phyloP scores from a whole-genome alignment of 257 asterid genomes.

The Solanum rostratum region DNA sequence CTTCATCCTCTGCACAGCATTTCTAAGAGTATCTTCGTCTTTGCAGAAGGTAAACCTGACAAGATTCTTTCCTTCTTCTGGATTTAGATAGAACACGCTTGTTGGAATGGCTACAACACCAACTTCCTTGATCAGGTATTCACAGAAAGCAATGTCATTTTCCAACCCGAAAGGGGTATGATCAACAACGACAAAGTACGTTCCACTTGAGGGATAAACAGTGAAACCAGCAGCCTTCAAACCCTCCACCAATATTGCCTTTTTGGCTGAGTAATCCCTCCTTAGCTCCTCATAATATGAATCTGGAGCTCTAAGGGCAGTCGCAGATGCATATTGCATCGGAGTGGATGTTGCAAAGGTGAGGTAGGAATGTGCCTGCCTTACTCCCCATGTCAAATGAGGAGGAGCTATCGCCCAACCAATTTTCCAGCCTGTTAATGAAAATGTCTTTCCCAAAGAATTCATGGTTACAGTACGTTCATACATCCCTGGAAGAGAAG shows the following conservation, averaged over 20 bases:
- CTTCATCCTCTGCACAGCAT: slow-evolving; percentile 61
- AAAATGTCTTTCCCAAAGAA: slow-evolving; percentile 91
- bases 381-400: slow-evolving; percentile 84
- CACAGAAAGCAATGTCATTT: slow-evolving; percentile 75
- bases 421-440: slow-evolving; percentile 92
- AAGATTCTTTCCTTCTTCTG: slow-evolving; percentile 89
- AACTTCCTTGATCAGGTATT: slow-evolving; percentile 82
- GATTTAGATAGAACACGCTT: slow-evolving; percentile 78
- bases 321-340: slow-evolving; percentile 79
- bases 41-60: slow-evolving; percentile 98
- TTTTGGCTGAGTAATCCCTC: slow-evolving; percentile 60
- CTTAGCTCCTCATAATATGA: slow-evolving; percentile 70
- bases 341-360: slow-evolving; percentile 97
- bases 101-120: slow-evolving; percentile 95
- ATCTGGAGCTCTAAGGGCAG: slow-evolving; percentile 73
- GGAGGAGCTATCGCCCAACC: slow-evolving; percentile 99
- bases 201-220: slow-evolving; percentile 83
- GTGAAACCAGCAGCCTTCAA: slow-evolving; percentile 68
- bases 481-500: slow-evolving; percentile 86
- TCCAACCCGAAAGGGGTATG: slow-evolving; percentile 77
- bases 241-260: slow-evolving; percentile 73
- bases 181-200: slow-evolving; percentile 85
- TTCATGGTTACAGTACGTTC: slow-evolving; percentile 77
- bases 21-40: slow-evolving; percentile 59
- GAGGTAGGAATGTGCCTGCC: slow-evolving; percentile 83